These are phyloP conservation scores for Apophysomyces elegans DNA, from an alignment of 371 early-diverging fungal genomes.

Conservation along the genomic window DNA sequence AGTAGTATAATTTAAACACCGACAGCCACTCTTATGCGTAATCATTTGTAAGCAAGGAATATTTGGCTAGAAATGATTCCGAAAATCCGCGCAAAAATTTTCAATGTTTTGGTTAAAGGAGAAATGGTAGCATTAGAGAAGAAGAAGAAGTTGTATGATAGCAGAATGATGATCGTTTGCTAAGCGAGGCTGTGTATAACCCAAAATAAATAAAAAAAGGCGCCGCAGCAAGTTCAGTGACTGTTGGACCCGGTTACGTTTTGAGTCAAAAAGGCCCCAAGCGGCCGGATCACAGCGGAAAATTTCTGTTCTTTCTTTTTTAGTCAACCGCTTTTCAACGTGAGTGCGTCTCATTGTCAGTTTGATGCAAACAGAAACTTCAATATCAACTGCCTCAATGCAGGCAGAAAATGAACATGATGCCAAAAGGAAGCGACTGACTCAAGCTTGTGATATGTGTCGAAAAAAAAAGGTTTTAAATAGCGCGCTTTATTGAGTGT, in stretches of 20 bases:
- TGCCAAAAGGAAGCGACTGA: slow-evolving; percentile 70
- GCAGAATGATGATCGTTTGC: neutral
- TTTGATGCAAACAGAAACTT: neutral
- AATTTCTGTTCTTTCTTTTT: neutral
- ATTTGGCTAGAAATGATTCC: neutral
- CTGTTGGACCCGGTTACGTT: slow-evolving; percentile 7
- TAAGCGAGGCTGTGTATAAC: slow-evolving; percentile 1
- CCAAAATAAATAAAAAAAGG: neutral
- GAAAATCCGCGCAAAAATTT: slow-evolving; percentile 1
- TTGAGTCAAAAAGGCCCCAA: slow-evolving; percentile 2
- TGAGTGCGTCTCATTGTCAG: neutral
- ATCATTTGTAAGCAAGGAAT: neutral
- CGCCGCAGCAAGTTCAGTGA: slow-evolving; percentile 9
- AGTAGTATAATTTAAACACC: neutral
- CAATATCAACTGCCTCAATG: slow-evolving; percentile 4
- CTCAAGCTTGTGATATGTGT: slow-evolving; percentile 84
- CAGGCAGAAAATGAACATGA: slow-evolving; percentile 11
- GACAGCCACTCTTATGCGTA: neutral
- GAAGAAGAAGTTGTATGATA: neutral
- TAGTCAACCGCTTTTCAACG: neutral
- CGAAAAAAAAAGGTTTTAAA: slow-evolving; percentile 75
- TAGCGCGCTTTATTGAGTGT: neutral
- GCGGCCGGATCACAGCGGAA: slow-evolving; percentile 2
- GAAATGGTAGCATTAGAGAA: neutral
- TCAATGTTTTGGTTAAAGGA: neutral